These are phyloP conservation scores for Macrocybe sp. DNA, from an alignment of 1,284 basidiomycete species.

Conservation along the genomic window DNA sequence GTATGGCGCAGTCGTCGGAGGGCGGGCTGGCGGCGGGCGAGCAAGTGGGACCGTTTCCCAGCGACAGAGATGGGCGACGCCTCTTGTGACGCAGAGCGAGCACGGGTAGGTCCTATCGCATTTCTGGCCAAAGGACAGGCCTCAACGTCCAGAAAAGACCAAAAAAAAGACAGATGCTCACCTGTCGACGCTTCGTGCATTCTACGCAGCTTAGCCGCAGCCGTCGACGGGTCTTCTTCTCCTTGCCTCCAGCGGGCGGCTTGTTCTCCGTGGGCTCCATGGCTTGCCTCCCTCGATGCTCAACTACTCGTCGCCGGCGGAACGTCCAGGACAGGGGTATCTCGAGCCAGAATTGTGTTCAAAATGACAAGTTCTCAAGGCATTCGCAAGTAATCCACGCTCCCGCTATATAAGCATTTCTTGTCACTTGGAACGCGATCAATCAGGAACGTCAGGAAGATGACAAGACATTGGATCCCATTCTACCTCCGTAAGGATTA, in stretches of 20 bases:
- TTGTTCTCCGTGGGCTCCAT: background rate
- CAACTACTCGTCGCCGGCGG: too few species aligned
- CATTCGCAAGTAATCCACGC: too few species aligned
- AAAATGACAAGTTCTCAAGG: too few species aligned
- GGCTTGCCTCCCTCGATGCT: too few species aligned
- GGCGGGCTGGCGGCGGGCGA: conserved; percentile 43
- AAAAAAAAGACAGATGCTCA: conserved; percentile 19
- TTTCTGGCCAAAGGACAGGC: conserved; percentile 31
- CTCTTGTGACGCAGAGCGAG: conserved; percentile 43
- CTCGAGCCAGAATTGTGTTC: too few species aligned
- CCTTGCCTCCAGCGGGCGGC: conserved; percentile 19
- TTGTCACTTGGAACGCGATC: too few species aligned
- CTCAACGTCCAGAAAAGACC: conserved; percentile 1
- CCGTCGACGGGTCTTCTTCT: conserved; percentile 38
- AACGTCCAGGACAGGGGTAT: too few species aligned
- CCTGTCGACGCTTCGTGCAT: conserved; percentile 51
- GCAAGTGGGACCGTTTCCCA: conserved; percentile 48
- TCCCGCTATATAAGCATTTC: too few species aligned
- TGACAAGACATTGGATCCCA: too few species aligned
- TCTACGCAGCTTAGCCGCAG: conserved; percentile 49
- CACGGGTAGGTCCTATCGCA: conserved; percentile 51
- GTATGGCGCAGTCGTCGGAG: conserved; percentile 24
- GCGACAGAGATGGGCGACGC: conserved; percentile 46
- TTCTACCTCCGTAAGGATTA: too few species aligned
- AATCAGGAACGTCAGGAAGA: too few species aligned